These are phyloP conservation scores for Colletotrichum tanaceti DNA, from an alignment of 2,329 filamentous ascomycete species.

Conservation along the genomic window DNA sequence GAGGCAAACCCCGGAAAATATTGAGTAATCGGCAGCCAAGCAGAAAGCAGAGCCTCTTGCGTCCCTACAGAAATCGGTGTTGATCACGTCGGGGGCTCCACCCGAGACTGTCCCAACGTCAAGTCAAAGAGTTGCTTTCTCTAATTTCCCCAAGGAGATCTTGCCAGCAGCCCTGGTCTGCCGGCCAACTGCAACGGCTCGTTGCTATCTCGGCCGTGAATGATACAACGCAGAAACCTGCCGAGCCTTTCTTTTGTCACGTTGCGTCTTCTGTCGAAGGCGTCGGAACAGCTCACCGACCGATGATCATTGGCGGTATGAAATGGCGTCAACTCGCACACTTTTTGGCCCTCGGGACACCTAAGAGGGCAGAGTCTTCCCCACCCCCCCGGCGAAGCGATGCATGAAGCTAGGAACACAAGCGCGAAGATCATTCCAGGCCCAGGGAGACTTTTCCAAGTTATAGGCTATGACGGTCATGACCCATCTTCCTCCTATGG, in stretches of 20 bases:
- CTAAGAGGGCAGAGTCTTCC: slow-evolving; percentile 12
- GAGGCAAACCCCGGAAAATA: background rate
- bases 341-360: background rate
- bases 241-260: background rate
- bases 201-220: background rate
- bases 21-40: slow-evolving; percentile 18
- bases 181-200: background rate
- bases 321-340: background rate
- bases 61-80: background rate
- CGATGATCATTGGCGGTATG: slow-evolving; percentile 10
- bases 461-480: background rate
- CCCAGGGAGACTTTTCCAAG: slow-evolving; percentile 28
- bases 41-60: slow-evolving; percentile 37
- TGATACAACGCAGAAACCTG: background rate
- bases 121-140: background rate
- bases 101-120: slow-evolving; percentile 37
- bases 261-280: background rate
- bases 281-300: background rate
- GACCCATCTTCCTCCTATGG: slow-evolving; percentile 5
- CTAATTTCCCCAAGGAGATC: background rate
- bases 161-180: background rate
- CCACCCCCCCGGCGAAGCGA: slow-evolving; percentile 11
- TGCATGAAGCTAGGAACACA: slow-evolving; percentile 35
- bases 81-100: slow-evolving; percentile 27
- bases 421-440: slow-evolving; percentile 33